Percentiles rank a stretch among this genome's conserved stretches.
Evolutionary conservation across 495 filamentous ascomycete genomes (phyloP).

Genomic region (Astrothelium macrocarpum): DNA sequence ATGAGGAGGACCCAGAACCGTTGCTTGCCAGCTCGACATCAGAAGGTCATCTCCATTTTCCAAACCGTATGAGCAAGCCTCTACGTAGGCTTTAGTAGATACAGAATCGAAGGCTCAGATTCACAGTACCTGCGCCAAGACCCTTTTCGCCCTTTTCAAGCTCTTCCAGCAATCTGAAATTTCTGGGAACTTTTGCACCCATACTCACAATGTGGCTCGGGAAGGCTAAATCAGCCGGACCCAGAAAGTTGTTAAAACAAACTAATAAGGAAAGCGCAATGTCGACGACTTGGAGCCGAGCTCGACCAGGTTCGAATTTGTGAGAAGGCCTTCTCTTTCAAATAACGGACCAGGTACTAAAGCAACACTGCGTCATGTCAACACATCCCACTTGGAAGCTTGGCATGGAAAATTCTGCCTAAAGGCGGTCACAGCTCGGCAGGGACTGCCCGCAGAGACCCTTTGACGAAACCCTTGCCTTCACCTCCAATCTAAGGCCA

Average conservation of each 20-base stretch:
- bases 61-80: conserved; percentile 94
- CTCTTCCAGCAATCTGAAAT: conserved; percentile 94
- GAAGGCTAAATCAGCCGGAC: not conserved
- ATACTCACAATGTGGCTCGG: conserved; percentile 29
- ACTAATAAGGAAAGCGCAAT: too few species aligned
- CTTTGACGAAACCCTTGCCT: not conserved
- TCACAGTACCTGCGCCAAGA: conserved; percentile 67
- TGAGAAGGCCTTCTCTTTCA: not conserved
- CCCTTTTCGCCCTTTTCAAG: conserved; percentile 99
- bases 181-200: conserved; percentile 81
- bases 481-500: not conserved
- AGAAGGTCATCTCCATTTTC: conserved; percentile 89
- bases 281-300: too few species aligned
- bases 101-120: not conserved
- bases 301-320: not conserved
- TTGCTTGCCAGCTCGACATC: conserved; percentile 98
- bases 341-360: not conserved
- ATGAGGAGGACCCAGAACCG: conserved; percentile 92
- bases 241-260: not conserved
- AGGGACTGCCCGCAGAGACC: not conserved
- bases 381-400: conserved; percentile 2
- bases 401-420: not conserved
- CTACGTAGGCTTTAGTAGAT: conserved; percentile 35
- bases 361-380: not conserved
- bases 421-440: not conserved